These are phyloP conservation scores for Fusarium nelsonii DNA, from an alignment of 2,329 filamentous ascomycete genomes.

Conservation along the genomic window DNA sequence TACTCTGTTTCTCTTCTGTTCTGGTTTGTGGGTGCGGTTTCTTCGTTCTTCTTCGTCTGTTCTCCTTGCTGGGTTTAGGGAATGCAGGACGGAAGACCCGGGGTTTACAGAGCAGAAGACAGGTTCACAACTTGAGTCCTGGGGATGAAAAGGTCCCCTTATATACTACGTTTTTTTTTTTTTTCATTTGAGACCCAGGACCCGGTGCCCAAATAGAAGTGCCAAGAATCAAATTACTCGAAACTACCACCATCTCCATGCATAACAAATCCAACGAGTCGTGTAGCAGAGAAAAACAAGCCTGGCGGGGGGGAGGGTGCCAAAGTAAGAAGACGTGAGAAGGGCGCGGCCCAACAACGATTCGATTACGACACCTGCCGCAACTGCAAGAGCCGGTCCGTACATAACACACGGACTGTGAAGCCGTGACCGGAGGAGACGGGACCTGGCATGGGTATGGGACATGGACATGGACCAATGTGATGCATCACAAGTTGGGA, in stretches of 20 bases:
- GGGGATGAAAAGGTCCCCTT: conserved; percentile 35
- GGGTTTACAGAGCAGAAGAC: conserved; percentile 21
- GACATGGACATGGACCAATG: conserved; percentile 26
- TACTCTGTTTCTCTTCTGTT: conserved; percentile 21
- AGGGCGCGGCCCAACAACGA: conserved; percentile 16
- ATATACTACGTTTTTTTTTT: conserved; percentile 29
- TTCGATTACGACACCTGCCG: conserved; percentile 25
- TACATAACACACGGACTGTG: conserved; percentile 3
- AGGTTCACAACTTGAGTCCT: conserved; percentile 14
- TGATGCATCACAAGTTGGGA: conserved; percentile 41
- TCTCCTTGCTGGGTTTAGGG: conserved; percentile 8
- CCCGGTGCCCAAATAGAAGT: conserved; percentile 19
- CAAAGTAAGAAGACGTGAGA: conserved; percentile 33
- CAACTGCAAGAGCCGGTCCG: conserved; percentile 3
- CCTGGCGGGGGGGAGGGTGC: conserved; percentile 29
- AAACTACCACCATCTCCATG: conserved; percentile 29
- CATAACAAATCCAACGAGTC: conserved; percentile 30
- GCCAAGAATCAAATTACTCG: conserved; percentile 31
- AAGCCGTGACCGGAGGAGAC: conserved; percentile 31
- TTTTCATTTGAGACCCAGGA: conserved; percentile 11
- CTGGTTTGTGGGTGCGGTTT: conserved; percentile 13
- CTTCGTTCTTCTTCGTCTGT: conserved; percentile 20
- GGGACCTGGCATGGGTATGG: conserved; percentile 10
- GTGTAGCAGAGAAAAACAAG: conserved; percentile 15
- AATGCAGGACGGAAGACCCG: conserved; percentile 9